Conservation (phyloP, 1,284 basidiomycete genomes). For the Moesziomyces parantarcticus region DNA sequence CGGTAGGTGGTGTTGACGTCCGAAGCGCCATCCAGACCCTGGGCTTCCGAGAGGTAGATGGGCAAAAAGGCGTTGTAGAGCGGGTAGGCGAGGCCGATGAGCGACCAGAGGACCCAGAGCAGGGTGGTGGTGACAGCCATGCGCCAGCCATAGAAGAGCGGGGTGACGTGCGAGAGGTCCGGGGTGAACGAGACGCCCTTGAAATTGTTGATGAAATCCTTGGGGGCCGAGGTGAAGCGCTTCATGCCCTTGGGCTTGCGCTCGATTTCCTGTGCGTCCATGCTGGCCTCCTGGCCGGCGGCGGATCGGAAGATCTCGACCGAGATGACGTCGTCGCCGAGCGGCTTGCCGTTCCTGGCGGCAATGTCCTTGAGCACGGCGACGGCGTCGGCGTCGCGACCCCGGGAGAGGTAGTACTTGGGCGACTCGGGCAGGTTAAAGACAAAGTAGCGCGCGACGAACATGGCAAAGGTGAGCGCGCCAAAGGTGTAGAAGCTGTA, state of each 20-base stretch:
- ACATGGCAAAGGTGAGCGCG: constrained; percentile 61
- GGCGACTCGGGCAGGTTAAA: constrained; percentile 67
- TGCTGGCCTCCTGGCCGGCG: constrained; percentile 60
- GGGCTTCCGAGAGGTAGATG: constrained; percentile 54
- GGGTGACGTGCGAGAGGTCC: constrained; percentile 60
- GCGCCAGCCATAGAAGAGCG: constrained; percentile 56
- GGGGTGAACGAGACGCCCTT: constrained; percentile 38
- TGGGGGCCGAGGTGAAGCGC: constrained; percentile 19
- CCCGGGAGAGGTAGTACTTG: constrained; percentile 65
- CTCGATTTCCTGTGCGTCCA: constrained; percentile 24
- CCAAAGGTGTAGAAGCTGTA: constrained; percentile 65
- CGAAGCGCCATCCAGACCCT: constrained; percentile 20
- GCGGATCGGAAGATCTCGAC: constrained; percentile 63
- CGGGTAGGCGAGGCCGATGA: constrained; percentile 67
- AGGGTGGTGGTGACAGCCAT: constrained; percentile 61
- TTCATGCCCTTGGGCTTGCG: constrained; percentile 31
- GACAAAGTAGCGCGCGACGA: constrained; percentile 61
- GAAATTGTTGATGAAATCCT: constrained; percentile 19
- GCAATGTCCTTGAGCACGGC: constrained; percentile 61
- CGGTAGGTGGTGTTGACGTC: constrained; percentile 54
- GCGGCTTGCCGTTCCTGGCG: constrained; percentile 53
- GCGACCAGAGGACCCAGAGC: constrained; percentile 61
- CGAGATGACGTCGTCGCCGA: constrained; percentile 63
- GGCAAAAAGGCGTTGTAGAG: constrained; percentile 67
- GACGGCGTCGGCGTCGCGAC: constrained; percentile 66